These are phyloP conservation scores for Plectosphaerella sp. DNA, from an alignment of 2,329 filamentous ascomycete species.

Conservation along the genomic window DNA sequence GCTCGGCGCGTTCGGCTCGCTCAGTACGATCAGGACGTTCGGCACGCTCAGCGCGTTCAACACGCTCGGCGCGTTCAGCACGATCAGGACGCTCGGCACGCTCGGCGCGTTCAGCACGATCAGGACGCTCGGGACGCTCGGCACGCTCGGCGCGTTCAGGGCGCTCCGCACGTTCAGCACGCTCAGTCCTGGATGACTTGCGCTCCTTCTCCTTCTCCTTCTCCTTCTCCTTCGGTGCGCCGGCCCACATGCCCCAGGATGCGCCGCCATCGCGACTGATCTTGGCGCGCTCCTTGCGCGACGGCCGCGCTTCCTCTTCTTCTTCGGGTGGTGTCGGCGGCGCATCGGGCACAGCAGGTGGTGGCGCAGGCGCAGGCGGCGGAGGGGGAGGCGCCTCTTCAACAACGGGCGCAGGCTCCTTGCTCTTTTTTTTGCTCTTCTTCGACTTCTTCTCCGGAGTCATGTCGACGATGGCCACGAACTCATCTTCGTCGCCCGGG, in stretches of 20 bases:
- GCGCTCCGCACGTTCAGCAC: background rate
- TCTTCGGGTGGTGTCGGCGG: slow-evolving; percentile 46
- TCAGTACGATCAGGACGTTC: too few species aligned
- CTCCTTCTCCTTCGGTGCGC: slow-evolving; percentile 30
- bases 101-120: too few species aligned
- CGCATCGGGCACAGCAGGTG: slow-evolving; percentile 42
- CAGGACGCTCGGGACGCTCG: background rate
- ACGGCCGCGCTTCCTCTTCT: slow-evolving; percentile 51
- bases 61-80: too few species aligned
- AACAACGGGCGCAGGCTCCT: slow-evolving; percentile 23
- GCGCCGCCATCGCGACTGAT: slow-evolving; percentile 65
- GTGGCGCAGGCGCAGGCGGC: slow-evolving; percentile 34
- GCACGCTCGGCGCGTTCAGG: too few species aligned
- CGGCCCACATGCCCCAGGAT: slow-evolving; percentile 73
- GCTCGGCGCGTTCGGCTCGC: too few species aligned
- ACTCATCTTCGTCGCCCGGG: slow-evolving; percentile 47
- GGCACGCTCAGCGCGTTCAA: too few species aligned
- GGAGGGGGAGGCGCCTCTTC: slow-evolving; percentile 8
- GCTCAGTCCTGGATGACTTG: slow-evolving; percentile 26
- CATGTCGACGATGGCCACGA: slow-evolving; percentile 48
- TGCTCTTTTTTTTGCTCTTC: slow-evolving; percentile 38
- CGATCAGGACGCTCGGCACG: background rate
- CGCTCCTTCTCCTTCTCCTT: slow-evolving; percentile 50
- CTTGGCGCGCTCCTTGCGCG: slow-evolving; percentile 72
- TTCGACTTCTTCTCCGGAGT: slow-evolving; percentile 36